phyloP scores from a whole-genome alignment of 192 early-diverging fungal genomes.

The Allomyces macrogynus region DNA sequence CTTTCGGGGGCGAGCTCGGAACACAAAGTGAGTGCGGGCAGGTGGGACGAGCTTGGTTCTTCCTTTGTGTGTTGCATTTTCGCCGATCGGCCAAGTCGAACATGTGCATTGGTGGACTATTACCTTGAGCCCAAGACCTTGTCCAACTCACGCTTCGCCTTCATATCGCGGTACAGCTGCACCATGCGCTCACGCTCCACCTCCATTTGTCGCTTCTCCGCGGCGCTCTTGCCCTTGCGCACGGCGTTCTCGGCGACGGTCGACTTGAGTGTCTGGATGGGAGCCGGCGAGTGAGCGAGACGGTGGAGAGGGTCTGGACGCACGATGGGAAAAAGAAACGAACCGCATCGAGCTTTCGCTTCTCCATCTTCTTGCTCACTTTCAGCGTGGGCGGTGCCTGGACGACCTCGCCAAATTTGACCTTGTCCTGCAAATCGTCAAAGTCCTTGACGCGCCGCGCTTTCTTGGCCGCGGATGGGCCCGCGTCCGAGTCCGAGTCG shows the following conservation, averaged over 20 bases:
- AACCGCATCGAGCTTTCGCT: conserved; percentile 19
- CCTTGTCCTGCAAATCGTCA: conserved; percentile 26
- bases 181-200: conserved; percentile 26
- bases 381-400: conserved; percentile 29
- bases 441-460: conserved; percentile 11
- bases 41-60: no score
- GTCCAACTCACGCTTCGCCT: conserved; percentile 17
- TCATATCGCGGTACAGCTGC: conserved; percentile 24
- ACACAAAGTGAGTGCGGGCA: no score
- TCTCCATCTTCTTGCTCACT: conserved; percentile 21
- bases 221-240: conserved; percentile 21
- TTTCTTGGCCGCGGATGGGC: neutral
- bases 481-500: neutral
- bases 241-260: conserved; percentile 18
- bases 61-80: no score
- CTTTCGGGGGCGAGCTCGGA: no score
- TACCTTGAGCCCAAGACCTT: neutral
- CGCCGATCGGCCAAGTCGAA: no score
- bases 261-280: conserved; percentile 2
- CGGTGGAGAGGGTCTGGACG: conserved; percentile 4
- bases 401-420: conserved; percentile 31
- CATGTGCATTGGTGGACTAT: no score
- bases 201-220: conserved; percentile 21
- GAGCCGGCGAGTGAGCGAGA: neutral
- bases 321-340: conserved; percentile 3